Evolutionary conservation across 2,329 filamentous ascomycete species (phyloP), one percentile per base, ranked within the genome.

Genomic region (Xenosphaeropsis pyriputrescens): DNA sequence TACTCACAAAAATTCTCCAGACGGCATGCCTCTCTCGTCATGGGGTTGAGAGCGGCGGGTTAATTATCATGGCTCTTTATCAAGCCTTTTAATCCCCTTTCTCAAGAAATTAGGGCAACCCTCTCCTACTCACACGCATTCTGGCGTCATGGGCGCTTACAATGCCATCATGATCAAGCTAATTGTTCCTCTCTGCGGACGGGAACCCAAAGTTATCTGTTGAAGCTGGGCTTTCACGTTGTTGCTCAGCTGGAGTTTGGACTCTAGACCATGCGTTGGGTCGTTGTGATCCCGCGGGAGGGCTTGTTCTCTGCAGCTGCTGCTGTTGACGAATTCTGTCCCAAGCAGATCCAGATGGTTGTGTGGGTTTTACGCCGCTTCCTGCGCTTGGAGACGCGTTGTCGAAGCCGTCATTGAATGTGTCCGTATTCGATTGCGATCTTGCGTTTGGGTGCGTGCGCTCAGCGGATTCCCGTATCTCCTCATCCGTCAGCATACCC

Each of bases 321-420:
- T 17, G 16, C 15, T 36, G 36, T 38, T 45, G 45, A 32, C 53
- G 43, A 37, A 56, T 34, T 34, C 50, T 47, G 2, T 56, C 54
- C 54, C 54, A 56, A n/a, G 49, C 47, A 29, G 53, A 56, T 4
- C 45, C 52, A 32, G 33, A 22, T 18, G 35, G 13, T 38, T 19
- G 41, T 34, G 18, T 34, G 36, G 37, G 43, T 14, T 41, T 38
- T 15, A 48, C 39, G 3, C 43, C 46, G 22, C 45, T 44, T 14
- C 45, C 46, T 14, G 43, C 43, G 2, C 50, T 50, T n/a, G 50
- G 48, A 17, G 52, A 54, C 14, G 47, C 48, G 39, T 54, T 47
- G 40, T 50, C 49, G 18, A 49, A 54, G 14, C 17, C 8, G 14
- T 22, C 35, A 16, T 19, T 26, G n/a, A 43, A 18, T 36, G 45